These are phyloP conservation scores for Lasiosphaeria miniovina DNA, from an alignment of 495 filamentous ascomycete genomes.

Conservation along the genomic window DNA sequence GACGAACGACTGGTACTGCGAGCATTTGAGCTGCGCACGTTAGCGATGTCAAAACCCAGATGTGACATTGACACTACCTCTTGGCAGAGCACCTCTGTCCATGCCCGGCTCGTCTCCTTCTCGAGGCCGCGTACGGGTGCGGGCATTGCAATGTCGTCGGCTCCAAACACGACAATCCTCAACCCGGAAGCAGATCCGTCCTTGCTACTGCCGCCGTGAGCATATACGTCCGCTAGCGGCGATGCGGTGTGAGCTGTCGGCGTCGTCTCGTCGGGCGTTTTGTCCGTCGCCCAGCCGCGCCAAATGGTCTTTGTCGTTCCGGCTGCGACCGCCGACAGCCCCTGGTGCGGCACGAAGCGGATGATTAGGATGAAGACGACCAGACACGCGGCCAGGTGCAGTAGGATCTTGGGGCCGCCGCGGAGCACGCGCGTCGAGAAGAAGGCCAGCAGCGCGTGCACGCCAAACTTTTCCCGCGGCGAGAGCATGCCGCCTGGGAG, in stretches of 20 bases:
- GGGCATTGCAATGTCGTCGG: slow-evolving; percentile 30
- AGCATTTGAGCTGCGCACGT: slow-evolving; percentile 33
- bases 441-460: slow-evolving; percentile 14
- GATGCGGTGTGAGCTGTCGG: no score
- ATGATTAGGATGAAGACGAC: slow-evolving; percentile 21
- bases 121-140: slow-evolving; percentile 13
- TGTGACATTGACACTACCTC: slow-evolving; percentile 17
- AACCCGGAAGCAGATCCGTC: slow-evolving; percentile 11
- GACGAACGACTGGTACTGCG: slow-evolving; percentile 29
- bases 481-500: no score
- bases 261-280: background rate
- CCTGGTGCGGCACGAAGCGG: slow-evolving; percentile 6
- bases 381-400: slow-evolving; percentile 21
- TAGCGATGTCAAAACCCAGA: slow-evolving; percentile 8
- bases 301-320: slow-evolving; percentile 7
- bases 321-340: slow-evolving; percentile 4
- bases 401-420: slow-evolving; percentile 22
- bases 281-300: slow-evolving; percentile 20
- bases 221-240: no score
- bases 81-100: slow-evolving; percentile 29
- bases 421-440: slow-evolving; percentile 24
- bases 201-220: background rate
- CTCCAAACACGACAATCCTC: slow-evolving; percentile 34
- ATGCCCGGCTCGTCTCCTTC: slow-evolving; percentile 14
- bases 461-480: slow-evolving; percentile 1